Percentiles rank a stretch among this genome's conserved stretches.
Conservation (phyloP, 1,284 basidiomycete species). For the Anthracocystis panici-leucophaei region DNA sequence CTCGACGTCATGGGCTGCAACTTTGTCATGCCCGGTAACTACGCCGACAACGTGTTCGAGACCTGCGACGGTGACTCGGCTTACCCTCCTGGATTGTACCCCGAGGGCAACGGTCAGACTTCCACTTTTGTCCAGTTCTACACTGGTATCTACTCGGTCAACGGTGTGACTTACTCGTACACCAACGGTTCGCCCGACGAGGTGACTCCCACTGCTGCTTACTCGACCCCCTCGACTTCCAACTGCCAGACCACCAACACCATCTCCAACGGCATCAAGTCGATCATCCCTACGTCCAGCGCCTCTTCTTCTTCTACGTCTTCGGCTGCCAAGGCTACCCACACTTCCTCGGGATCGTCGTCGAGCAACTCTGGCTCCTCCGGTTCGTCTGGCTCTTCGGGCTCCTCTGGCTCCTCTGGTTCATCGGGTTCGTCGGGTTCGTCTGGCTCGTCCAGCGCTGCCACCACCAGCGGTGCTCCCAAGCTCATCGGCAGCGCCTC, state of each 20-base stretch:
- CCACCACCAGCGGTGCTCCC: conserved; percentile 27
- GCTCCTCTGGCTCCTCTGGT: conserved; percentile 6
- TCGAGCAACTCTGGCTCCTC: conserved; percentile 13
- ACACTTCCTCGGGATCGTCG: conserved; percentile 5
- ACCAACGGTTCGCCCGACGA: conserved; percentile 64
- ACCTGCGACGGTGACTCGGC: conserved; percentile 68
- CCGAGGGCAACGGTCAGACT: conserved; percentile 55
- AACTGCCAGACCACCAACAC: conserved; percentile 57
- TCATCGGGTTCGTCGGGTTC: conserved; percentile 9
- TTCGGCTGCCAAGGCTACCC: conserved; percentile 17
- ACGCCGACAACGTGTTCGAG: conserved; percentile 61
- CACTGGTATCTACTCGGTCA: conserved; percentile 52
- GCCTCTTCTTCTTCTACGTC: conserved; percentile 18
- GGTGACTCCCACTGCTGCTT: conserved; percentile 62
- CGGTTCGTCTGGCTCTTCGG: conserved; percentile 12
- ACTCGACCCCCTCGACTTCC: conserved; percentile 63
- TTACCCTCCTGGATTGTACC: conserved; percentile 68
- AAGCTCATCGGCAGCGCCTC: conserved; percentile 24
- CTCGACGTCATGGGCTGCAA: conserved; percentile 68
- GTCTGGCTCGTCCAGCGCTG: conserved; percentile 8
- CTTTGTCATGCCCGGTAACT: conserved; percentile 71
- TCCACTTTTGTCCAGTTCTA: conserved; percentile 67
- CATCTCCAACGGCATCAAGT: conserved; percentile 64
- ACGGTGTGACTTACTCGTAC: conserved; percentile 55
- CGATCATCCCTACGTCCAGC: conserved; percentile 32